Conservation (phyloP, 2,329 filamentous ascomycete genomes). For the Aureobasidium melanogenum region DNA sequence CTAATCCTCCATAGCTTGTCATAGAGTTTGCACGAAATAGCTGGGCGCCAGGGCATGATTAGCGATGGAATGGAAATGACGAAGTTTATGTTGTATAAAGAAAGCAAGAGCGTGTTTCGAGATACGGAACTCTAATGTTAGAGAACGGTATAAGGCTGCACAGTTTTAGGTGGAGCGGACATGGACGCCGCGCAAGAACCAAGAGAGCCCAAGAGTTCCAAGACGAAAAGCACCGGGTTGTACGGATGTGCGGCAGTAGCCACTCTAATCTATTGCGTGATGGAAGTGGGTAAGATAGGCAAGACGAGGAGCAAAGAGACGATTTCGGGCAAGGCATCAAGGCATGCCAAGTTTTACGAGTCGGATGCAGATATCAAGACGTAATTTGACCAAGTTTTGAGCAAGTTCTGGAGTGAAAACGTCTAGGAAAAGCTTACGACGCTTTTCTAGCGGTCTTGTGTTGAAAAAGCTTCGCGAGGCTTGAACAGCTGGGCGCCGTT, state of each 20-base stretch:
- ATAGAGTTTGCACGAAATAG: not conserved
- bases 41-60: not conserved
- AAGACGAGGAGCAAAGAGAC: not conserved
- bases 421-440: not conserved
- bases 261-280: not conserved
- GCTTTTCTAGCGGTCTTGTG: not conserved
- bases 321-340: not conserved
- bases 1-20: slow-evolving; percentile 19
- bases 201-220: not conserved
- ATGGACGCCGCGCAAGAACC: not conserved
- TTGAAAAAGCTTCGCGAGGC: not conserved
- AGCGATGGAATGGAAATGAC: not conserved
- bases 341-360: not conserved
- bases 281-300: not conserved
- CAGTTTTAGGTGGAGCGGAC: not conserved
- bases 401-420: not conserved
- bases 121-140: not conserved
- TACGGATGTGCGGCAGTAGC: not conserved
- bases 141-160: not conserved
- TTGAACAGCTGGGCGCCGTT: not conserved
- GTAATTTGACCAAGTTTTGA: slow-evolving; percentile 1
- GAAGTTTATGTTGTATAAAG: not conserved
- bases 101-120: not conserved
- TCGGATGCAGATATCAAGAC: not conserved
- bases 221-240: not conserved